Percentiles rank a stretch among this genome's conserved stretches.
Evolutionary conservation across 2,329 filamentous ascomycete genomes (phyloP).

Genomic region (Colletotrichum musicola): DNA sequence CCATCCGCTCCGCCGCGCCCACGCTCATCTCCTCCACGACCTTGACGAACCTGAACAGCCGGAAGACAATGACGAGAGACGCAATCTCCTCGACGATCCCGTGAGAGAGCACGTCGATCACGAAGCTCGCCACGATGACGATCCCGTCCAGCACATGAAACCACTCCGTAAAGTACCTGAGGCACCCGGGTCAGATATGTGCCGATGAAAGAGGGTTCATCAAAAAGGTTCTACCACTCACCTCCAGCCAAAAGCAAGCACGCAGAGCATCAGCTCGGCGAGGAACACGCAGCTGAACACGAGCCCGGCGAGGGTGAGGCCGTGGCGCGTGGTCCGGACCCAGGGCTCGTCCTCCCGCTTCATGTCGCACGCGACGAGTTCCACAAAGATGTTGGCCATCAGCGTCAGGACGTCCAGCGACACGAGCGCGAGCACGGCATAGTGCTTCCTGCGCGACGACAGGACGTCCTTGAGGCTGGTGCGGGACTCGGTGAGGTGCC

Average conservation of each 20-base stretch:
- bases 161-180: slow-evolving; percentile 67
- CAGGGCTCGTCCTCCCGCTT: slow-evolving; percentile 54
- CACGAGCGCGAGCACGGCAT: slow-evolving; percentile 57
- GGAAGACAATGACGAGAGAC: slow-evolving; percentile 74
- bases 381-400: slow-evolving; percentile 61
- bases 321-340: slow-evolving; percentile 52
- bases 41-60: slow-evolving; percentile 78
- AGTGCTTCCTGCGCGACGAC: slow-evolving; percentile 58
- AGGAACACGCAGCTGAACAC: slow-evolving; percentile 75
- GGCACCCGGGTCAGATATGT: slow-evolving; percentile 22
- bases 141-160: slow-evolving; percentile 75
- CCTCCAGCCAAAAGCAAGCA: slow-evolving; percentile 73
- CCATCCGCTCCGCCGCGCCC: slow-evolving; percentile 73
- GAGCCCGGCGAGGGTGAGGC: slow-evolving; percentile 65
- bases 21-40: slow-evolving; percentile 77
- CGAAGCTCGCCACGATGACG: slow-evolving; percentile 72
- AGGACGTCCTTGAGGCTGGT: slow-evolving; percentile 29
- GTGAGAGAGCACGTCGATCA: slow-evolving; percentile 71
- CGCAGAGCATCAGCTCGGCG: slow-evolving; percentile 68
- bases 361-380: slow-evolving; percentile 62
- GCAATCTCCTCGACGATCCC: slow-evolving; percentile 73
- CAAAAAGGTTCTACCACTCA: slow-evolving; percentile 49
- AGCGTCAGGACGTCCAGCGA: slow-evolving; percentile 60
- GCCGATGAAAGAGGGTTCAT: background rate
- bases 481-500: slow-evolving; percentile 33